These are phyloP conservation scores for Podospora tetraspora DNA, from an alignment of 495 filamentous ascomycete species.

Conservation along the genomic window DNA sequence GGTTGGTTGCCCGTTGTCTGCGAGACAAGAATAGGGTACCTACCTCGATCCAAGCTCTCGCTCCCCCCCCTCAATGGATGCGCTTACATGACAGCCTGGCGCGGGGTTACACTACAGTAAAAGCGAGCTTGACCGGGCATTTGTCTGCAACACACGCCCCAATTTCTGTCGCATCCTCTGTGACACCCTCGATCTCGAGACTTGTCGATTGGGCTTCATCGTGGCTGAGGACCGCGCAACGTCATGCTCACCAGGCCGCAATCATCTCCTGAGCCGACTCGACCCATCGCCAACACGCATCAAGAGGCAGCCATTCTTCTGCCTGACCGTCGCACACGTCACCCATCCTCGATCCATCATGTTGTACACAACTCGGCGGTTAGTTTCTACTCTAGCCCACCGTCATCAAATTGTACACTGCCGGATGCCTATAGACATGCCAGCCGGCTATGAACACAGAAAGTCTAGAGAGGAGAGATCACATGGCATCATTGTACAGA, in stretches of 20 bases:
- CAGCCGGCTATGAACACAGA: slow-evolving; percentile 23
- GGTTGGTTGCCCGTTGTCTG: slow-evolving; percentile 22
- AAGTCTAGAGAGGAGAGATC: slow-evolving; percentile 34
- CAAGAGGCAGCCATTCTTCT: slow-evolving; percentile 10
- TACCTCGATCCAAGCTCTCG: not conserved
- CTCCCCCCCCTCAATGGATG: not conserved
- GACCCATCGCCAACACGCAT: not conserved
- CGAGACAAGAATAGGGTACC: slow-evolving; percentile 16
- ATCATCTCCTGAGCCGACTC: not conserved
- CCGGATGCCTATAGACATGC: slow-evolving; percentile 19
- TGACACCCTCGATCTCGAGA: not conserved
- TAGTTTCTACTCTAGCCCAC: slow-evolving; percentile 27
- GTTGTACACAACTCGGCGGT: slow-evolving; percentile 10
- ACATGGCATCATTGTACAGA: slow-evolving; percentile 30
- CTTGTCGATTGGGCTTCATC: not conserved
- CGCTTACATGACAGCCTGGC: slow-evolving; percentile 19
- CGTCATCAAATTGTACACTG: slow-evolving; percentile 31
- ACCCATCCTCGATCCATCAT: not conserved
- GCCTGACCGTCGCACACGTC: slow-evolving; percentile 3
- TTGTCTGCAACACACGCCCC: not conserved
- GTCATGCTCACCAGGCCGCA: slow-evolving; percentile 9
- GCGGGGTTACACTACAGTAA: slow-evolving; percentile 15
- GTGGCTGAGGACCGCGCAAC: slow-evolving; percentile 7
- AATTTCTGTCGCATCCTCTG: slow-evolving; percentile 4
- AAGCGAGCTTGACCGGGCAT: slow-evolving; percentile 5